These are phyloP conservation scores for Botryobasidium botryosum DNA, from an alignment of 768 basidiomycete genomes.

Conservation along the genomic window DNA sequence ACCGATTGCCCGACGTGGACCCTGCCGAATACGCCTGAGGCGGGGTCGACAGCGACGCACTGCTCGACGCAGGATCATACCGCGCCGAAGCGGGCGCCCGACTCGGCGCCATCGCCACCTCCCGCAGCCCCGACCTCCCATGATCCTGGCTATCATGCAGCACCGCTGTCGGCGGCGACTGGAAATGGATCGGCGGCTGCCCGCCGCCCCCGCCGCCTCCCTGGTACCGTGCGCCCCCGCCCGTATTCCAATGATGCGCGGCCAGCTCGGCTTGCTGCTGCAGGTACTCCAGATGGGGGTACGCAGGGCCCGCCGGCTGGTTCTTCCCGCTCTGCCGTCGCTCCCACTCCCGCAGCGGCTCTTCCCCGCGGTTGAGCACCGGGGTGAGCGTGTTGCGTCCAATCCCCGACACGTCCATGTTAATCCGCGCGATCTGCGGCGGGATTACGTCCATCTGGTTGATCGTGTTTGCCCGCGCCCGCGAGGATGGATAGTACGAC, in stretches of 20 bases:
- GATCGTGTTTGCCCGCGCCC: slow-evolving; percentile 81
- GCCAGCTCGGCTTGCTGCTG: slow-evolving; percentile 67
- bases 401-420: slow-evolving; percentile 53
- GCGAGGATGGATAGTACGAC: slow-evolving; percentile 39
- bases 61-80: slow-evolving; percentile 25
- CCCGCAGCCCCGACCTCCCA: slow-evolving; percentile 25
- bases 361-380: slow-evolving; percentile 86
- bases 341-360: slow-evolving; percentile 94
- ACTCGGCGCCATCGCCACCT: slow-evolving; percentile 50
- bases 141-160: slow-evolving; percentile 50
- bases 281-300: slow-evolving; percentile 79
- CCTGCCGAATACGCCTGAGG: slow-evolving; percentile 51
- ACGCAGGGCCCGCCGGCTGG: slow-evolving; percentile 36
- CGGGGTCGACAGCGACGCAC: slow-evolving; percentile 42
- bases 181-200: no score
- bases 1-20: slow-evolving; percentile 24
- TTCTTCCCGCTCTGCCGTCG: slow-evolving; percentile 62
- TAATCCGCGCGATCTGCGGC: slow-evolving; percentile 75
- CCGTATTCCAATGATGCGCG: not conserved
- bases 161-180: slow-evolving; percentile 34
- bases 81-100: slow-evolving; percentile 8
- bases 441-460: slow-evolving; percentile 87
- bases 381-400: slow-evolving; percentile 79
- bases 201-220: no score
- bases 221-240: no score